Conservation (phyloP, 495 filamentous ascomycete genomes). For the Neurospora sp. region DNA sequence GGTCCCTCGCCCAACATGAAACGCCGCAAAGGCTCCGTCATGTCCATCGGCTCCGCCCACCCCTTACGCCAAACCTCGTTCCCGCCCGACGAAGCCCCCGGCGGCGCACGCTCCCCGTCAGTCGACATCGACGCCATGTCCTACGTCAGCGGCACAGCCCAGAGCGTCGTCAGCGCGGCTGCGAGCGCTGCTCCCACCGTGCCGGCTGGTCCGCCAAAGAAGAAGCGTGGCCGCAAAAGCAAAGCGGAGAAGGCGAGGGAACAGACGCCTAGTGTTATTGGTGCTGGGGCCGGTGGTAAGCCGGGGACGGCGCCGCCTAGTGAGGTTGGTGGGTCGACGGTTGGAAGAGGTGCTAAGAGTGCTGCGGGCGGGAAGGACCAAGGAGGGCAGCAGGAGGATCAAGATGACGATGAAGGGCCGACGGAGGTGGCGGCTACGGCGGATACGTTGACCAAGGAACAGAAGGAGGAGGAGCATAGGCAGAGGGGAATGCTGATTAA, state of each 20-base stretch:
- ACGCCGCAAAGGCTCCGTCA: no score
- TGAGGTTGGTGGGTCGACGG: constrained; percentile 20
- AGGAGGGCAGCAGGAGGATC: constrained; percentile 36
- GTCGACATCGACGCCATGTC: constrained; percentile 53
- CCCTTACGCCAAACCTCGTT: constrained; percentile 91
- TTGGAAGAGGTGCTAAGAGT: constrained; percentile 22
- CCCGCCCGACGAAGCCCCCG: constrained; percentile 47
- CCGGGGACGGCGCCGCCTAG: constrained; percentile 33
- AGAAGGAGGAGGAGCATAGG: constrained; percentile 58
- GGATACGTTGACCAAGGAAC: constrained; percentile 52
- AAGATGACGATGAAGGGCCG: constrained; percentile 56
- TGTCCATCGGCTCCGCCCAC: no score
- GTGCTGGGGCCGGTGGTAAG: constrained; percentile 8
- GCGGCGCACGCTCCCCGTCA: constrained; percentile 51
- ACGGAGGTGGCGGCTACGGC: constrained; percentile 56
- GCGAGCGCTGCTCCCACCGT: constrained; percentile 1
- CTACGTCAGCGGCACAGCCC: constrained; percentile 46
- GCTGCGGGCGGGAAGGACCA: constrained; percentile 2
- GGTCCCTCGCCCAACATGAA: no score
- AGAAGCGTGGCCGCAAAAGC: constrained; percentile 57
- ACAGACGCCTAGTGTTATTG: constrained; percentile 36
- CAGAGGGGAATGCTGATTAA: constrained; percentile 52
- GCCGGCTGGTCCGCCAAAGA: constrained; percentile 22
- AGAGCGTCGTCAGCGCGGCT: constrained; percentile 44
- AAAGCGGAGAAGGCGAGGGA: constrained; percentile 48